Evolutionary conservation across 2,329 filamentous ascomycete species (phyloP).

Genomic region (Dactylonectria estremocensis): DNA sequence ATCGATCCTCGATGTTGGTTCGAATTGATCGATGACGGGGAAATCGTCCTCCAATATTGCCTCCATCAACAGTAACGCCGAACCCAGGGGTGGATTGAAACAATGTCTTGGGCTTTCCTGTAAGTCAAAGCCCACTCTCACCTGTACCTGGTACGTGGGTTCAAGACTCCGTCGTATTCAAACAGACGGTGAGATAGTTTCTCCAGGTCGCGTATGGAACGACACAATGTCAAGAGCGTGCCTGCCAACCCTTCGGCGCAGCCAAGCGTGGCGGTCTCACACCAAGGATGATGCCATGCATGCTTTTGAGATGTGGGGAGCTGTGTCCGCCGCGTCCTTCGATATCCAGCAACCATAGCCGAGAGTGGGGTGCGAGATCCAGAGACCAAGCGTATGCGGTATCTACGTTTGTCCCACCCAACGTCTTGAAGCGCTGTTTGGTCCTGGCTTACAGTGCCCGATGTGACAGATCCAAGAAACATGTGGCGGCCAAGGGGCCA

Average conservation of each 20-base stretch:
- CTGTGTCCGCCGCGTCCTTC: slow-evolving; percentile 32
- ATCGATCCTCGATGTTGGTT: slow-evolving; percentile 36
- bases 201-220: slow-evolving; percentile 18
- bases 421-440: slow-evolving; percentile 30
- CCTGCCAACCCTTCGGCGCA: slow-evolving; percentile 36
- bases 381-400: slow-evolving; percentile 30
- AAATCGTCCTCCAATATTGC: slow-evolving; percentile 34
- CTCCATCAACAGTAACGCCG: slow-evolving; percentile 31
- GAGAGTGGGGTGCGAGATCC: slow-evolving; percentile 39
- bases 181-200: slow-evolving; percentile 21
- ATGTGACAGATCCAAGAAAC: slow-evolving; percentile 22
- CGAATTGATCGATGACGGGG: slow-evolving; percentile 36
- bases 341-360: slow-evolving; percentile 46
- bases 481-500: slow-evolving; percentile 34
- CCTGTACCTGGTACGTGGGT: slow-evolving; percentile 28
- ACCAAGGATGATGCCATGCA: slow-evolving; percentile 43
- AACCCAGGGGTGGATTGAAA: slow-evolving; percentile 41
- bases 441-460: slow-evolving; percentile 40
- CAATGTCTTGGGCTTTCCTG: slow-evolving; percentile 35
- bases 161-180: slow-evolving; percentile 23
- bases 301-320: slow-evolving; percentile 24
- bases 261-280: slow-evolving; percentile 44
- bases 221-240: slow-evolving; percentile 28
- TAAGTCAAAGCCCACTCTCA: slow-evolving; percentile 29
- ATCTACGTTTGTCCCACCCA: slow-evolving; percentile 29